phyloP scores from a whole-genome alignment of 2,329 filamentous ascomycete genomes.

The Fusarium miscanthi region DNA sequence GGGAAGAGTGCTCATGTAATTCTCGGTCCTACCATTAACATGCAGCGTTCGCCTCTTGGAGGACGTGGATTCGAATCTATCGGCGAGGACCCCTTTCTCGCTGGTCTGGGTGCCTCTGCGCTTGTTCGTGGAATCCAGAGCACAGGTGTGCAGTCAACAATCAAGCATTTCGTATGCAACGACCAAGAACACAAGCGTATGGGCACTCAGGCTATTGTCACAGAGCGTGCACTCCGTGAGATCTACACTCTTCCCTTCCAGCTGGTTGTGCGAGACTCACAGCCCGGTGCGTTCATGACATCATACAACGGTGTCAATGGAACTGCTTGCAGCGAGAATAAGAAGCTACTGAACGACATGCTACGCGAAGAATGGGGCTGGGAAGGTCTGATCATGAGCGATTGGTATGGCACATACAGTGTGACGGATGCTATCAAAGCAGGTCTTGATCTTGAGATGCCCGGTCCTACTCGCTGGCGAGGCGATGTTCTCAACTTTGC shows the following conservation, averaged over 20 bases:
- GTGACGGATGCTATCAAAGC: constrained; percentile 62
- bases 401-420: constrained; percentile 69
- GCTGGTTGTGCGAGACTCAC: constrained; percentile 62
- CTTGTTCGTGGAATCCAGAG: constrained; percentile 67
- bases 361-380: constrained; percentile 68
- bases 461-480: constrained; percentile 63
- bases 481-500: constrained; percentile 64
- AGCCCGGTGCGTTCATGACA: constrained; percentile 68
- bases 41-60: constrained; percentile 69
- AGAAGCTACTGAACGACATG: constrained; percentile 61
- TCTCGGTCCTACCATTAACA: constrained; percentile 72
- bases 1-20: constrained; percentile 68
- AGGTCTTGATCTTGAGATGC: constrained; percentile 70
- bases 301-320: constrained; percentile 70
- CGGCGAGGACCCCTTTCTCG: constrained; percentile 67
- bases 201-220: constrained; percentile 65
- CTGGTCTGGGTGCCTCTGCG: constrained; percentile 64
- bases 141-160: constrained; percentile 65
- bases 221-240: constrained; percentile 67
- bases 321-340: constrained; percentile 65
- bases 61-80: constrained; percentile 71
- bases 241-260: constrained; percentile 70
- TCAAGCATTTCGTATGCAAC: constrained; percentile 72
- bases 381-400: constrained; percentile 68
- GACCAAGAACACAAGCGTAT: constrained; percentile 70